Conservation (phyloP, 139 green algal genomes). For the Penium margaritaceum region DNA sequence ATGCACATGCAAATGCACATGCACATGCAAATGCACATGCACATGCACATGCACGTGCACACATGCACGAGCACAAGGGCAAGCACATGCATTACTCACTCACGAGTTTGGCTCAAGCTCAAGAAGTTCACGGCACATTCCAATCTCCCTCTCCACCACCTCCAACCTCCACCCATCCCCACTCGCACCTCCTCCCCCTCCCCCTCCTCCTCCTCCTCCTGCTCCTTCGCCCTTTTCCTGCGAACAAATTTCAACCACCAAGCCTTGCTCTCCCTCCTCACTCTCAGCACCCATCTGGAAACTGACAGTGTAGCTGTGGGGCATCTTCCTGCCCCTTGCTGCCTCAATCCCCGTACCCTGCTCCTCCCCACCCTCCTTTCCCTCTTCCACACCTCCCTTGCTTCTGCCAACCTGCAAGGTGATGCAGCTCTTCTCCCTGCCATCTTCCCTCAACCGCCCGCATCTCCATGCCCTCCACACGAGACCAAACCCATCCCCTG, state of each 20-base stretch:
- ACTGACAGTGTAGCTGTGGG: not conserved
- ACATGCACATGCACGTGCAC: too few species aligned
- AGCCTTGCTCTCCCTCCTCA: not conserved
- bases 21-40: too few species aligned
- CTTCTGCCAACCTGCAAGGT: too few species aligned
- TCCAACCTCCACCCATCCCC: not conserved
- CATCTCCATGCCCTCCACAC: too few species aligned
- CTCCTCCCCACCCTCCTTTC: not conserved
- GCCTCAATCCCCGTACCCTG: not conserved
- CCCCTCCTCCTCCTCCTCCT: not conserved
- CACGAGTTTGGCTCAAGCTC: conserved; percentile 19
- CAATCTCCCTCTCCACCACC: conserved; percentile 21
- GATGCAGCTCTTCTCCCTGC: too few species aligned
- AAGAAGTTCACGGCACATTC: conserved; percentile 30
- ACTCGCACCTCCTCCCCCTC: not conserved
- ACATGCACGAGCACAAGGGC: too few species aligned
- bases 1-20: too few species aligned
- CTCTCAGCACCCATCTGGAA: not conserved
- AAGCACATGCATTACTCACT: too few species aligned
- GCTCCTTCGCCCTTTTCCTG: not conserved
- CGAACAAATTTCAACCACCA: not conserved
- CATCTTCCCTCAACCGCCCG: too few species aligned
- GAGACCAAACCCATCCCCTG: too few species aligned
- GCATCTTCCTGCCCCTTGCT: too few species aligned
- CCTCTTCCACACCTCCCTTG: too few species aligned